Percentiles rank a stretch among this genome's conserved stretches.
Conservation (phyloP, 176 grass and related monocot species). For the Zoysia pacifica region DNA sequence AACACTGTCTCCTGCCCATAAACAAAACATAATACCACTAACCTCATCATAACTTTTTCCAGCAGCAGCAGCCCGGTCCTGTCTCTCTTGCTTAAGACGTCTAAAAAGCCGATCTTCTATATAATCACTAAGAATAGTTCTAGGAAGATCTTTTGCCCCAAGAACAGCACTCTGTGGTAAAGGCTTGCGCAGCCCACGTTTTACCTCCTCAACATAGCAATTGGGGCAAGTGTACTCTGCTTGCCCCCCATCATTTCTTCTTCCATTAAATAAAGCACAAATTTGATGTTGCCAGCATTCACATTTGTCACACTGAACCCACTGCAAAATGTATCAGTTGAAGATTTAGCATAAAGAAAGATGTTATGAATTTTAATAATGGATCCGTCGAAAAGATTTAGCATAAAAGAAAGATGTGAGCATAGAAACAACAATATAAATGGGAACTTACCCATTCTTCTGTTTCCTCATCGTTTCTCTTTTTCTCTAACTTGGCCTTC, state of each 20-base stretch:
- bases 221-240: slow-evolving; percentile 97
- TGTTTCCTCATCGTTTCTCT: slow-evolving; percentile 96
- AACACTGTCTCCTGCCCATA: not conserved
- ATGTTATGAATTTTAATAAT: slow-evolving; percentile 1
- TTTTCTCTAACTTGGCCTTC: slow-evolving; percentile 89
- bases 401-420: slow-evolving; percentile 21
- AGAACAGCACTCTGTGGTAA: slow-evolving; percentile 97
- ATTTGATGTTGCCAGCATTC: slow-evolving; percentile 99
- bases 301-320: slow-evolving; percentile 99
- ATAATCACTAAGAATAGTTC: slow-evolving; percentile 92
- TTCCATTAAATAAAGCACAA: slow-evolving; percentile 94
- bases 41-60: slow-evolving; percentile 85
- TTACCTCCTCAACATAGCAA: slow-evolving; percentile 85
- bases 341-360: slow-evolving; percentile 38
- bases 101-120: slow-evolving; percentile 91
- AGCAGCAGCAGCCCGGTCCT: slow-evolving; percentile 64
- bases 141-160: slow-evolving; percentile 95
- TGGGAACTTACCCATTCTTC: slow-evolving; percentile 89
- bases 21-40: slow-evolving; percentile 33
- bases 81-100: slow-evolving; percentile 77
- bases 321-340: slow-evolving; percentile 61
- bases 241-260: slow-evolving; percentile 96
- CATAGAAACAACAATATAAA: slow-evolving; percentile 33
- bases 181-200: slow-evolving; percentile 79
- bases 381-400: slow-evolving; percentile 47